Evolutionary conservation across 306 rosid genomes (phyloP).

Genomic region (Citrullus colocynthis): DNA sequence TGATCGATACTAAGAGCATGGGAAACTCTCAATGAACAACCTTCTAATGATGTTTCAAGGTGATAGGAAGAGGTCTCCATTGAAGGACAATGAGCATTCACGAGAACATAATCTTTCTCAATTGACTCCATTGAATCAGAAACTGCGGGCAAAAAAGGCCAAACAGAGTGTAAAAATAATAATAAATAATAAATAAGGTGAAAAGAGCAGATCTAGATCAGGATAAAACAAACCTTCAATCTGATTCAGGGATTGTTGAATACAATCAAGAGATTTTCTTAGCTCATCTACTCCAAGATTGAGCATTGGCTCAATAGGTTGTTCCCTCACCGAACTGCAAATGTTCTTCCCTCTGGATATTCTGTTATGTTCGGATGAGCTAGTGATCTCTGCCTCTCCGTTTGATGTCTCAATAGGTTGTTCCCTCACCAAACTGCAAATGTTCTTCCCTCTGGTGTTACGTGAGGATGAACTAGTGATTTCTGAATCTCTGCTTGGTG

Average conservation of each 20-base stretch:
- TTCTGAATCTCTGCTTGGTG: constrained; percentile 20
- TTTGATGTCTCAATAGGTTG: constrained; percentile 21
- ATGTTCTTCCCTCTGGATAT: too few species aligned
- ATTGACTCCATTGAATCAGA: constrained; percentile 66
- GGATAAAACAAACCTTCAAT: constrained; percentile 36
- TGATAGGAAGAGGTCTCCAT: constrained; percentile 49
- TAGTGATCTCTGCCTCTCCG: constrained; percentile 14
- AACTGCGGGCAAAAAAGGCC: constrained; percentile 26
- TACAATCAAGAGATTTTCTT: constrained; percentile 23
- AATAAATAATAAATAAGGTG: neutral
- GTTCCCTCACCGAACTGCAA: too few species aligned
- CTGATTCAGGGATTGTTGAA: constrained; percentile 26
- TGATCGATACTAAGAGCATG: constrained; percentile 21
- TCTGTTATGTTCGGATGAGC: neutral
- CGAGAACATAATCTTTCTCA: constrained; percentile 73
- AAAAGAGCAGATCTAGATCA: constrained; percentile 2
- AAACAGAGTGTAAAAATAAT: neutral
- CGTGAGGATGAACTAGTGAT: constrained; percentile 6
- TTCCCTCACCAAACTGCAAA: constrained; percentile 12
- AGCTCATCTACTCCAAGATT: constrained; percentile 17
- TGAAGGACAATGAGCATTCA: constrained; percentile 43
- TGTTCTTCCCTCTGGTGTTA: constrained; percentile 11
- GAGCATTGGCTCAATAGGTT: constrained; percentile 13
- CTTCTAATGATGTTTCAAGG: constrained; percentile 44
- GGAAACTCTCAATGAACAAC: constrained; percentile 26